phyloP scores from a whole-genome alignment of 2,329 filamentous ascomycete species.

The Fonsecaea erecta region DNA sequence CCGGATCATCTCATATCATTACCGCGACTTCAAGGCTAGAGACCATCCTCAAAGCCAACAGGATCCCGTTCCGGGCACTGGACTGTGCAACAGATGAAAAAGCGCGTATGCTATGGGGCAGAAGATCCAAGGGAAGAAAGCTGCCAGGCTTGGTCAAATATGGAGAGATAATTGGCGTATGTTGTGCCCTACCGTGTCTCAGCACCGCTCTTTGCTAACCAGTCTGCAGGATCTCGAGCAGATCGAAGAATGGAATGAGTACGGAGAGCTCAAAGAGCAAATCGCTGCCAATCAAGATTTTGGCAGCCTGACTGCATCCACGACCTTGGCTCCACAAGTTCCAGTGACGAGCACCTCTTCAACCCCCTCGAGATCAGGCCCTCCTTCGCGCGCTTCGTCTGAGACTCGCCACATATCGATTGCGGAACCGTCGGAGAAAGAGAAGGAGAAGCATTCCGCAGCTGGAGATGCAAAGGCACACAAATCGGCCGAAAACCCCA shows the following conservation, averaged over 20 bases:
- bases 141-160: slow-evolving; percentile 87
- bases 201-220: slow-evolving; percentile 18
- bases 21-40: slow-evolving; percentile 95
- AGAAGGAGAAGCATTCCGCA: slow-evolving; percentile 19
- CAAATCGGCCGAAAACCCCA: slow-evolving; percentile 39
- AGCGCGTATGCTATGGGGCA: slow-evolving; percentile 85
- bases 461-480: slow-evolving; percentile 16
- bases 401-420: slow-evolving; percentile 38
- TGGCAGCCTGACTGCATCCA: slow-evolving; percentile 24
- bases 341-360: slow-evolving; percentile 39
- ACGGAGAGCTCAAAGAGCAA: slow-evolving; percentile 88
- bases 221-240: slow-evolving; percentile 78
- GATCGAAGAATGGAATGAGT: slow-evolving; percentile 99
- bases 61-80: slow-evolving; percentile 88
- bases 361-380: slow-evolving; percentile 49
- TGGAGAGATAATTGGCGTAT: slow-evolving; percentile 81
- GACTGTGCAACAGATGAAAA: slow-evolving; percentile 90
- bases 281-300: slow-evolving; percentile 58
- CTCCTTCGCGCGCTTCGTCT: slow-evolving; percentile 41
- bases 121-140: slow-evolving; percentile 83
- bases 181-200: slow-evolving; percentile 45
- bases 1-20: slow-evolving; percentile 93
- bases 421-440: slow-evolving; percentile 31
- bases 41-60: slow-evolving; percentile 93
- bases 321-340: slow-evolving; percentile 19